Base-by-base conservation (phyloP, 2,329 filamentous ascomycete genomes). In the Trichoderma semiorbis region DNA sequence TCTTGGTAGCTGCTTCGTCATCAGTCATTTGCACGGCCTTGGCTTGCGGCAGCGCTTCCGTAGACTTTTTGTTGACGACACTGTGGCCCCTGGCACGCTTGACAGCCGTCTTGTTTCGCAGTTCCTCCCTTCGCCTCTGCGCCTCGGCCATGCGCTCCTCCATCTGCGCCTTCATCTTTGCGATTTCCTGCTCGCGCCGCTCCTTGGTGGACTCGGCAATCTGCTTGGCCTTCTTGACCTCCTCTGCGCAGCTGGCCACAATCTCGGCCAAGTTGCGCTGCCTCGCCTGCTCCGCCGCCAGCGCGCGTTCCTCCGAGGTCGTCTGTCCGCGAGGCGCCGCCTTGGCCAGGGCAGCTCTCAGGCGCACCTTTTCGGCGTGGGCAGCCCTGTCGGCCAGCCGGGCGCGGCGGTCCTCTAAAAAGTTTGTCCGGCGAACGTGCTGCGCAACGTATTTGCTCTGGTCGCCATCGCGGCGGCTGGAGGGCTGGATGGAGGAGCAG, bases 231-330 rank as follows among this genome's bases (percentile, higher is more conserved):
- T 92, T 88, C 78, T 92, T 90, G 18, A 96, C 93, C 79, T 96
- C 93, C 80, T 94, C 93, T 24, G 93, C 93, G 78, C 93, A 95
- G 73, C 89, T 87, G 63, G 93, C 92, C 5, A 93, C 92, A 57
- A 95, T 94, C 79, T 95, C 93, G 10, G 92, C 93, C 21, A 96
- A 82, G 76, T 95, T 93, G 76, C 92, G 92, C 82, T 95, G 92
- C 72, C 93, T 88, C 1, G 93, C 91, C 74, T 93, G 88, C 74
- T 94, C 90, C 6, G 93, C 93, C 7, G 93, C 93, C 72, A 94
- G 82, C 4, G 93, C 92, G 65, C 91, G 87, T 80, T 95, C 92
- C 79, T 95, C 93, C 58, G 90, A 92, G 69, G 90, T 86, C 3
- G 88, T 89, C 36, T 84, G 88, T 75, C 91, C 89, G 24, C 87